These are phyloP conservation scores for Pichia membranifaciens DNA, from an alignment of 805 yeast species.

Conservation along the genomic window DNA sequence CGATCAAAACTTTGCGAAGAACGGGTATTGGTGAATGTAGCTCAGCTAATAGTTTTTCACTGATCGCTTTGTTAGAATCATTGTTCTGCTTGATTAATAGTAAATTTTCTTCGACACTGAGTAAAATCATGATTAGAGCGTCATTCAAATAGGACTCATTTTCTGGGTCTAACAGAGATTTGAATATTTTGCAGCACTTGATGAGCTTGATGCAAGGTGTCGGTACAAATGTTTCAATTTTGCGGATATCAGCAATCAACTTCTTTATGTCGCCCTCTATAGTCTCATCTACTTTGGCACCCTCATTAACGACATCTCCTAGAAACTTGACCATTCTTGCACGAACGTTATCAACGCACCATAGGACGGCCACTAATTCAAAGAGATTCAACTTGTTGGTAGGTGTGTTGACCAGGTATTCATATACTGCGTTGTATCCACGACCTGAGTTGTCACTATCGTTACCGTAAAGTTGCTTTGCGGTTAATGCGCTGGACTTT, in stretches of 20 bases:
- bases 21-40: constrained; percentile 5
- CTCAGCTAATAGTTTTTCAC: constrained; percentile 1
- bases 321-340: constrained; percentile 10
- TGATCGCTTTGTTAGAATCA: background rate
- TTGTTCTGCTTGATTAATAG: constrained; percentile 15
- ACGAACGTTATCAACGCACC: constrained; percentile 21
- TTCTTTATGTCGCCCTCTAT: constrained; percentile 3
- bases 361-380: constrained; percentile 22
- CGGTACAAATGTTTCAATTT: constrained; percentile 21
- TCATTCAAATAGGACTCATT: constrained; percentile 19
- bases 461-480: constrained; percentile 5
- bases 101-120: constrained; percentile 19
- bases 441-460: constrained; percentile 6
- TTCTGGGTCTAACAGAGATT: constrained; percentile 23
- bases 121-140: constrained; percentile 23
- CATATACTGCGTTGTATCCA: constrained; percentile 20
- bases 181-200: constrained; percentile 26
- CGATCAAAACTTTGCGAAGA: constrained; percentile 8
- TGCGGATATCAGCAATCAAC: constrained; percentile 5
- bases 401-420: constrained; percentile 22
- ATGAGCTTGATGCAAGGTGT: constrained; percentile 22
- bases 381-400: constrained; percentile 22
- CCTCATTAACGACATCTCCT: constrained; percentile 5
- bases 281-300: background rate
- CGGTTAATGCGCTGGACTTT: constrained; percentile 10